Base-by-base conservation (phyloP, 768 basidiomycete species). In the Hygrocybe coccinea region DNA sequence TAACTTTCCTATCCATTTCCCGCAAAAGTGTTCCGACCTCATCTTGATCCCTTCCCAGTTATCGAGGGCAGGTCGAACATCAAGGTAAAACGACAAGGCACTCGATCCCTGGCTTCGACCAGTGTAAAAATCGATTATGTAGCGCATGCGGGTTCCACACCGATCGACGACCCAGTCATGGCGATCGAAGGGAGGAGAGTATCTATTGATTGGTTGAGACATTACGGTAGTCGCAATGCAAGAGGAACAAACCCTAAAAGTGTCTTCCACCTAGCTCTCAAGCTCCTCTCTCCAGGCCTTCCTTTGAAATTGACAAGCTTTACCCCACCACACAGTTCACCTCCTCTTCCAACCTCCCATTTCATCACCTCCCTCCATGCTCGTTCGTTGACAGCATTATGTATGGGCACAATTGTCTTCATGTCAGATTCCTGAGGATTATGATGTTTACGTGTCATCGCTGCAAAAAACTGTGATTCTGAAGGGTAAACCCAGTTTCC, bases 61-160 rank as follows among this genome's bases (percentile, higher is more conserved):
- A 66, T 98, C 95, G 47, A 98, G 68, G 7, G 97, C 95, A 1
- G 97, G 97, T 41, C 97, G 81, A 15, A 89, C 93, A 62, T 99
- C 97, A 22, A 99, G 81, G 71, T 86, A 95, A 71, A 99, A 98
- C 0, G 93, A 91, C 12, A 90, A 71, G 54, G 82, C 79, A 56
- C 74, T 77, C 21, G 76, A 69, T 1, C 2, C 54, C 17, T 29
- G 19, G 44, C 69, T 74, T 34, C 83, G 83, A 15, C 95, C 95
- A 2, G 90, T 89, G 74, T 99, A 99, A 71, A 98, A 99, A 72
- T 99, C 97, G 64, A 99, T 97, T 56, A 99, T 84, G 74, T 99
- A 99, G 50, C 95, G 86, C 67, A 93, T 78, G 55, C 83, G 84
- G 8, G 81, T 83, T 5, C 94, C 95, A 66, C 95, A 97, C 34